These are phyloP conservation scores for Staphylotrichum longicolle DNA, from an alignment of 495 filamentous ascomycete species.

Conservation along the genomic window DNA sequence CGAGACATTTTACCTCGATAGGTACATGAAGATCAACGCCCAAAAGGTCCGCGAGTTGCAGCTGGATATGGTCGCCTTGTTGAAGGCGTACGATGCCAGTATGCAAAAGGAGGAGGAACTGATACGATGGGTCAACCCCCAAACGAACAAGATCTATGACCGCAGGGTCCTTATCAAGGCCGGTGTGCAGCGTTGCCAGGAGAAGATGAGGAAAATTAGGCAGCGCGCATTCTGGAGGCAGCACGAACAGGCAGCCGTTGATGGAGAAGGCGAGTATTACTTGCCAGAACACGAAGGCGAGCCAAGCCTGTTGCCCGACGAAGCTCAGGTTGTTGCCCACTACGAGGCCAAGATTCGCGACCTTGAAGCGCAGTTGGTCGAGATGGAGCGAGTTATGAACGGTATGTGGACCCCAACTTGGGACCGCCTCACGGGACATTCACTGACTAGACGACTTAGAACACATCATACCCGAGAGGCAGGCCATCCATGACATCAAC, in stretches of 20 bases:
- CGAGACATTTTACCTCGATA: conserved; percentile 69
- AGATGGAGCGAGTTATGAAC: conserved; percentile 25
- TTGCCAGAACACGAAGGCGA: conserved; percentile 48
- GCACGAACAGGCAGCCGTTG: conserved; percentile 49
- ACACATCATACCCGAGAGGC: conserved; percentile 17
- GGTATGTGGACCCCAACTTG: conserved; percentile 14
- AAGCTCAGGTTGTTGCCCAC: conserved; percentile 23
- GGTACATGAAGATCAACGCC: conserved; percentile 64
- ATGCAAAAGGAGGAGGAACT: conserved; percentile 26
- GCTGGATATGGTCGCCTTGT: conserved; percentile 34
- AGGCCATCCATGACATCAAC: conserved; percentile 21
- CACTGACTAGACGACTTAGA: conserved; percentile 28
- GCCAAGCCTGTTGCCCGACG: conserved; percentile 42
- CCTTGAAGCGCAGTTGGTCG: conserved; percentile 19
- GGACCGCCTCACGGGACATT: background rate
- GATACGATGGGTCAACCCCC: conserved; percentile 22
- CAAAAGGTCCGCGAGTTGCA: conserved; percentile 49
- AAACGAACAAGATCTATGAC: conserved; percentile 37
- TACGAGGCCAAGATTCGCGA: conserved; percentile 25
- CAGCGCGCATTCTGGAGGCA: conserved; percentile 33
- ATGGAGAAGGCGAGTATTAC: conserved; percentile 49
- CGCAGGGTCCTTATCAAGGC: conserved; percentile 32
- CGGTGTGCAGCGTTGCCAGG: conserved; percentile 25
- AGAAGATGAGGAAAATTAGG: conserved; percentile 24
- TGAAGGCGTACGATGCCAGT: conserved; percentile 27